Base-by-base conservation (phyloP, 306 rosid genomes). In the Lathyrus oleraceus region DNA sequence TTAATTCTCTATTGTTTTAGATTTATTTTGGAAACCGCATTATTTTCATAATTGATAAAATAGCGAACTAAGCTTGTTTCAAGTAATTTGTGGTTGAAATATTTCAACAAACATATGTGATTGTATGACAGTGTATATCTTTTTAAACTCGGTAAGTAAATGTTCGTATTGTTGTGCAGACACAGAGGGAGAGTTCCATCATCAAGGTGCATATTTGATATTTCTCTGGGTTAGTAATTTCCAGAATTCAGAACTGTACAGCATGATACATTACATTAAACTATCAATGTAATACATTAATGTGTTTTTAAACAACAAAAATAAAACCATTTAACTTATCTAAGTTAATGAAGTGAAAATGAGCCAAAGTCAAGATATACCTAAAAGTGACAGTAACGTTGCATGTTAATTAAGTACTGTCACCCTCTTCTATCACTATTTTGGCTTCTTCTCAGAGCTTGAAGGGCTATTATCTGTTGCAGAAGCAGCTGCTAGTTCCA, bases 361-460 rank as follows among this genome's bases (percentile, higher is more conserved):
- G 17, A 51, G 72, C 70, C 61, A 35, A 58, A 20, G 47, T 67
- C 64, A 51, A 65, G 64, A 72, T 69, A 72, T 71, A 72, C 72
- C 69, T 56, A 74, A 13, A 16, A 35, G 16, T 58, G 59, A 25
- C 62, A 19, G 30, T 15, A 28, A 36, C 12, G 27, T 64, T 70
- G 77, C 74, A 6, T 32, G 53, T 57, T 75, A 47, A 74, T 53
- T 53, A 35, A 44, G 75, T 28, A 62, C 52, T 27, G 39, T 36
- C 65, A 74, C 52, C 35, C 21, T 44, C 39, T 57, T 39, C 65
- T 6, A 58, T 57, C 45, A 66, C 45, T 21, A 65, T 36, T 72
- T 78, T 61, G 67, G 86, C 74, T 75, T 82, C 81, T 75, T 79
- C 73, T 79, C 86, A 57, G 86, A 82, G 56, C 57, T 76, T 6